phyloP scores from a whole-genome alignment of 257 asterid species.

The Rehmannia glutinosa region DNA sequence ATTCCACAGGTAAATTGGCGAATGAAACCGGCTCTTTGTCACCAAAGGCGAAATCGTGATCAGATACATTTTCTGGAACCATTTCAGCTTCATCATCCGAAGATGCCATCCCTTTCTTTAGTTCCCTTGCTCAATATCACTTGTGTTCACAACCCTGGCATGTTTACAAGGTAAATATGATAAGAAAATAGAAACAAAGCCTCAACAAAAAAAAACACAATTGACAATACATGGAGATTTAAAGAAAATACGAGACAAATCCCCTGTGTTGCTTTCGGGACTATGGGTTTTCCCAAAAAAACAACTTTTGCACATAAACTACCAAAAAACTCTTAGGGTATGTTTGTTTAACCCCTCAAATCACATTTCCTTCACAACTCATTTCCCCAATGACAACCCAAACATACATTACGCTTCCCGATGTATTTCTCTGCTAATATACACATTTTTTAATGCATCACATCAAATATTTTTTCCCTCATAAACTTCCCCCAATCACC shows the following conservation, averaged over 20 bases:
- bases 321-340: not conserved
- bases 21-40: conserved; percentile 50
- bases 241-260: not conserved
- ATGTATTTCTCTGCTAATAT: no score
- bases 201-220: not conserved
- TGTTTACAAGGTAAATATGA: not conserved
- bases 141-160: conserved; percentile 17
- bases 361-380: no score
- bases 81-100: conserved; percentile 75
- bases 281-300: not conserved
- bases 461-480: no score
- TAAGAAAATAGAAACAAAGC: not conserved
- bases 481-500: no score
- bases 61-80: conserved; percentile 38
- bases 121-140: not conserved
- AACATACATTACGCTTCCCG: no score
- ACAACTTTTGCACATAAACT: not conserved
- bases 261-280: not conserved
- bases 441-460: no score
- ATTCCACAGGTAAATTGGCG: conserved; percentile 48
- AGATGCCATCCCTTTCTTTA: conserved; percentile 44
- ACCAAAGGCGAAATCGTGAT: conserved; percentile 44
- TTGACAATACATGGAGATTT: not conserved
- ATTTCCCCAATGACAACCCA: no score
- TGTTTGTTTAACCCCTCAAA: no score